Evolutionary conservation across 495 filamentous ascomycete genomes (phyloP).

Genomic region (Glonium stellatum): DNA sequence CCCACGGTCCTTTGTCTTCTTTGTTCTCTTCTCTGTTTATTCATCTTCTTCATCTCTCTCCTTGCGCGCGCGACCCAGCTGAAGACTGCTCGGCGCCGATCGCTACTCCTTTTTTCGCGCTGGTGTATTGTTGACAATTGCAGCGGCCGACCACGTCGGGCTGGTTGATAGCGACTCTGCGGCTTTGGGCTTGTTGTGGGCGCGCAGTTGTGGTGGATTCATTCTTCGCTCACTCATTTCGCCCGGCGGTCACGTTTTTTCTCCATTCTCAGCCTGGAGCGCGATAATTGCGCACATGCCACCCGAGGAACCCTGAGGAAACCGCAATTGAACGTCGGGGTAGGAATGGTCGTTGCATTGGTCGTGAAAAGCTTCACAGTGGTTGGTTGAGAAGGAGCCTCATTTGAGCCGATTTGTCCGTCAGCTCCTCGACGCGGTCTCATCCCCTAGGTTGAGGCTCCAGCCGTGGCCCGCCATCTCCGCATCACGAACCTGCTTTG

Average conservation of each 20-base stretch:
- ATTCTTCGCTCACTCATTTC: background rate
- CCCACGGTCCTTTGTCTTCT: background rate
- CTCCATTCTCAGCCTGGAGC: background rate
- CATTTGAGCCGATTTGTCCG: background rate
- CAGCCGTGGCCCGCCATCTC: background rate
- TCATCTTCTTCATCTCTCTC: background rate
- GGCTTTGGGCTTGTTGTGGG: background rate
- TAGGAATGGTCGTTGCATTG: background rate
- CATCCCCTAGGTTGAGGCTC: background rate
- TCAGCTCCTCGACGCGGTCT: background rate
- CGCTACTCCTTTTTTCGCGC: too few relatives aligned
- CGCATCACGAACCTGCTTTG: background rate
- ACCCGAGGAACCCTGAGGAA: background rate
- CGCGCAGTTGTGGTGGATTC: background rate
- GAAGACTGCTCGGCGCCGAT: too few relatives aligned
- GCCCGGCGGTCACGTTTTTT: background rate
- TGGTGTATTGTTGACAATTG: too few relatives aligned
- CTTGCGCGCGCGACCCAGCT: background rate
- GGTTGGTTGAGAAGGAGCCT: background rate
- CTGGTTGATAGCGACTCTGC: background rate
- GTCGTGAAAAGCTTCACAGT: background rate
- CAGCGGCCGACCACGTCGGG: background rate
- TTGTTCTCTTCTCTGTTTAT: background rate
- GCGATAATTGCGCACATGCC: conserved; percentile 2
- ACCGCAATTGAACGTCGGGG: background rate